These are phyloP conservation scores for Rhodotorula toruloides DNA, from an alignment of 768 basidiomycete genomes.

Conservation along the genomic window DNA sequence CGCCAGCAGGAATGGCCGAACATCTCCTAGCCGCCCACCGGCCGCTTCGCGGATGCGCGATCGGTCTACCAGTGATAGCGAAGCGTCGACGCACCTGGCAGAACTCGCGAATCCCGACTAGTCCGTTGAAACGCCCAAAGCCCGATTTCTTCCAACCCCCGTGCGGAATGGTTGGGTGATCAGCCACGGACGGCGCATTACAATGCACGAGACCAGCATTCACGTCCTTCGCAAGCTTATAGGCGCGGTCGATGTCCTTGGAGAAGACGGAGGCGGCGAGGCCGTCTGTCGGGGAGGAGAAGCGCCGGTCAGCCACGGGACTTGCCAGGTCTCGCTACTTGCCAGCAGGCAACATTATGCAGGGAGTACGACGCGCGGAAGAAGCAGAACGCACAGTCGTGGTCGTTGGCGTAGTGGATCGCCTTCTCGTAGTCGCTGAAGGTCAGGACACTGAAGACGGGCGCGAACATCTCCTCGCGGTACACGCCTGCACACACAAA, in stretches of 20 bases:
- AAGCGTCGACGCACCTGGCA: conserved; percentile 36
- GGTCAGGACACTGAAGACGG: conserved; percentile 65
- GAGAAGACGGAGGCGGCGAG: conserved; percentile 46
- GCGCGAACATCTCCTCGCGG: conserved; percentile 73
- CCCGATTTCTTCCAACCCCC: conserved; percentile 31
- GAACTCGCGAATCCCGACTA: conserved; percentile 41
- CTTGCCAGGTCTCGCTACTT: not conserved
- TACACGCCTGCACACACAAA: conserved; percentile 14
- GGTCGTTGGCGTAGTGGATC: conserved; percentile 45
- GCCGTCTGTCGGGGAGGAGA: conserved; percentile 24
- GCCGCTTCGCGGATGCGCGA: too few species aligned
- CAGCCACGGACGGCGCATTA: not conserved
- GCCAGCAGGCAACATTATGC: not conserved
- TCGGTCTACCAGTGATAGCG: not conserved
- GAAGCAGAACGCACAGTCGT: conserved; percentile 32
- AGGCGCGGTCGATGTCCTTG: conserved; percentile 37
- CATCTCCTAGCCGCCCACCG: too few species aligned
- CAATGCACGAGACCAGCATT: not conserved
- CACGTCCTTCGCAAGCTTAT: conserved; percentile 40
- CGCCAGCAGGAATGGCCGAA: too few species aligned
- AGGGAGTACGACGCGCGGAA: not conserved
- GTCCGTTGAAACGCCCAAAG: conserved; percentile 47
- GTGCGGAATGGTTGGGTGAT: not conserved
- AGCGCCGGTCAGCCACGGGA: not conserved
- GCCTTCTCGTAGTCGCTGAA: conserved; percentile 43